Evolutionary conservation across 1,284 basidiomycete genomes (phyloP).

Genomic region (Papiliotrema laurentii): DNA sequence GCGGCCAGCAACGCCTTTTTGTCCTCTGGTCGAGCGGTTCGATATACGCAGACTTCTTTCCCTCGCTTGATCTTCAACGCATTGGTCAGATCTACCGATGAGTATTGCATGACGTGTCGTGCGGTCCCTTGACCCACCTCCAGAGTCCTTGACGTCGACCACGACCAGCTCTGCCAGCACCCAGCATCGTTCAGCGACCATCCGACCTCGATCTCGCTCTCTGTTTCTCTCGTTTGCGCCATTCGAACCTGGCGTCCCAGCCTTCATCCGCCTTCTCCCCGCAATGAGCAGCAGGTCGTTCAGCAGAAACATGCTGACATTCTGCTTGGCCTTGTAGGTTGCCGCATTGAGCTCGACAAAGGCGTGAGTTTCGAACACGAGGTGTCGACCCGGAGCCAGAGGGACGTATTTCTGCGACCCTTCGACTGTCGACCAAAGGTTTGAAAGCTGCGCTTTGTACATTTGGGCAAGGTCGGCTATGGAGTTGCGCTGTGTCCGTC

Average conservation of each 20-base stretch:
- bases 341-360: conserved; percentile 86
- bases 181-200: conserved; percentile 92
- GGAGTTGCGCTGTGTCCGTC: conserved; percentile 75
- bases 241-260: conserved; percentile 40
- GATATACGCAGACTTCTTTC: conserved; percentile 90
- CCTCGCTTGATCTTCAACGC: conserved; percentile 92
- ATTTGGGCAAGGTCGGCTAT: conserved; percentile 87
- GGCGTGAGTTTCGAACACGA: conserved; percentile 79
- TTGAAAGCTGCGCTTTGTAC: conserved; percentile 90
- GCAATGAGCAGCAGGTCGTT: conserved; percentile 90
- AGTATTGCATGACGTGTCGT: background rate
- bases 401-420: conserved; percentile 96
- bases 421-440: conserved; percentile 83
- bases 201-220: conserved; percentile 57
- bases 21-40: conserved; percentile 72
- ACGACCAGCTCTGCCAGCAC: conserved; percentile 86
- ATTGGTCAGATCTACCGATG: conserved; percentile 71
- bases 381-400: conserved; percentile 80
- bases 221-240: conserved; percentile 50
- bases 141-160: conserved; percentile 89
- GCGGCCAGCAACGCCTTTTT: conserved; percentile 81
- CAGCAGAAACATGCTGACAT: conserved; percentile 82
- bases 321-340: conserved; percentile 87
- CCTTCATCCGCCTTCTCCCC: conserved; percentile 50
- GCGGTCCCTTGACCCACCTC: conserved; percentile 55